Conservation (phyloP, 805 yeast genomes). For the Lachancea thermotolerans region DNA sequence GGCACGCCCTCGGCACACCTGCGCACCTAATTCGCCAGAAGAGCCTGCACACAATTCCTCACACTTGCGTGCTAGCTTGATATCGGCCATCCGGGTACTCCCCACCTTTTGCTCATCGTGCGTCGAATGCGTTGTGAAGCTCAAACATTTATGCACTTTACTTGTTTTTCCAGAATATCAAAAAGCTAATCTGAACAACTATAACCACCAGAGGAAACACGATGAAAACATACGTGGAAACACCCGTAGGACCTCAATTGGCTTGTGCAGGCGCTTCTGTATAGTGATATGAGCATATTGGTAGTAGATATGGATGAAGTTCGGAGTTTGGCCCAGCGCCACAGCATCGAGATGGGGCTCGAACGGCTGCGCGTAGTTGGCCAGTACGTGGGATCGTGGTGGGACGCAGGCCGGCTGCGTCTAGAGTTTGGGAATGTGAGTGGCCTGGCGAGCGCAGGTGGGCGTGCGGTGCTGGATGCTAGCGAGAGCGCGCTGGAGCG, state of each 20-base stretch:
- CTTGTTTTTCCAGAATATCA: background rate
- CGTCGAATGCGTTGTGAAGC: background rate
- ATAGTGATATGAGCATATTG: constrained; percentile 1
- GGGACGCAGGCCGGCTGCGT: constrained; percentile 2
- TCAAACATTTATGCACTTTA: background rate
- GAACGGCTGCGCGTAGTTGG: constrained; percentile 3
- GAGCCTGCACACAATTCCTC: too few species aligned
- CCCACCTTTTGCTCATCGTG: too few species aligned
- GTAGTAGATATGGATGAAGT: constrained; percentile 2
- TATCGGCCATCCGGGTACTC: too few species aligned
- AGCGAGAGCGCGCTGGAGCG: too few species aligned
- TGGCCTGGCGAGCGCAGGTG: background rate
- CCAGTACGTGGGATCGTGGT: background rate
- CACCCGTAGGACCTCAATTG: too few species aligned
- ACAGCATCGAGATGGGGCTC: constrained; percentile 1
- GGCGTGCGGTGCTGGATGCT: background rate
- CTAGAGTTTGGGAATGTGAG: constrained; percentile 1
- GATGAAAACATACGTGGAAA: background rate
- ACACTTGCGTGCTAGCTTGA: too few species aligned
- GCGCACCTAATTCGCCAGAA: too few species aligned
- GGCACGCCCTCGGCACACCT: too few species aligned
- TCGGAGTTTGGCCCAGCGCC: background rate
- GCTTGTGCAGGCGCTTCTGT: too few species aligned
- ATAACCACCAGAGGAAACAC: background rate
- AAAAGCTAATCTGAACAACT: background rate